Percentiles rank a stretch among this genome's conserved stretches.
phyloP scores from a whole-genome alignment of 1,284 basidiomycete species.

The Puccinia horiana region DNA sequence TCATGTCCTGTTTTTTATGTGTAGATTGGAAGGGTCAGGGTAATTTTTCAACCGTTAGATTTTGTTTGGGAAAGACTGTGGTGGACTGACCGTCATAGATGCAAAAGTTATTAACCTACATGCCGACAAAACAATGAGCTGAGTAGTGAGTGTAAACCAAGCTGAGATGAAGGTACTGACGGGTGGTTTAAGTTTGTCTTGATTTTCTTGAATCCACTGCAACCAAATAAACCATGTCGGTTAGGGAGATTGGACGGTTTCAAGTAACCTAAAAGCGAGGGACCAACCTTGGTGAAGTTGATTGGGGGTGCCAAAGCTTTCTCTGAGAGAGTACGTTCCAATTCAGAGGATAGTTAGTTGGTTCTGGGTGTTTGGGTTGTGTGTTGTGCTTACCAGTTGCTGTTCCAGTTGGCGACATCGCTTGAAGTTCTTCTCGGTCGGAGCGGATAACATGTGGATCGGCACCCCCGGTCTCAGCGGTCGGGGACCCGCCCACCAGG shows the following conservation, averaged over 20 bases:
- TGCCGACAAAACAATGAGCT: neutral
- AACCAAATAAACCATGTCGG: neutral
- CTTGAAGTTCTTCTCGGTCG: no score
- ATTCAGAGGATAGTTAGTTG: neutral
- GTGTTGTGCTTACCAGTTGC: no score
- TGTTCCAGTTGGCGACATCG: no score
- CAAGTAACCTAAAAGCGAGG: neutral
- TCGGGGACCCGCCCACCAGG: no score
- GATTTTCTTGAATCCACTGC: slow-evolving; percentile 79
- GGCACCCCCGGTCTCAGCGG: no score
- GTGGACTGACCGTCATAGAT: slow-evolving; percentile 70
- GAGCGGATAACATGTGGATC: no score
- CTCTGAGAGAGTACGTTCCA: neutral
- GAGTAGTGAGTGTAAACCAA: slow-evolving; percentile 46
- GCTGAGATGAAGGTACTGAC: slow-evolving; percentile 63
- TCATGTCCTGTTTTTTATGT: slow-evolving; percentile 7
- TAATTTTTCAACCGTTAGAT: neutral
- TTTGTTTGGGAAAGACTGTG: neutral
- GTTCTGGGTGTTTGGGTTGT: no score
- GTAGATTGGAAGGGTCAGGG: neutral
- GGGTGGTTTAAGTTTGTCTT: slow-evolving; percentile 76
- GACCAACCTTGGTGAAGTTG: slow-evolving; percentile 13
- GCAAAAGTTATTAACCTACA: slow-evolving; percentile 64
- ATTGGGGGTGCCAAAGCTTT: slow-evolving; percentile 5
- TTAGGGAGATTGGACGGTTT: neutral